Conservation (phyloP, 176 grass and related monocot genomes). For the Coix lacrymajobi region DNA sequence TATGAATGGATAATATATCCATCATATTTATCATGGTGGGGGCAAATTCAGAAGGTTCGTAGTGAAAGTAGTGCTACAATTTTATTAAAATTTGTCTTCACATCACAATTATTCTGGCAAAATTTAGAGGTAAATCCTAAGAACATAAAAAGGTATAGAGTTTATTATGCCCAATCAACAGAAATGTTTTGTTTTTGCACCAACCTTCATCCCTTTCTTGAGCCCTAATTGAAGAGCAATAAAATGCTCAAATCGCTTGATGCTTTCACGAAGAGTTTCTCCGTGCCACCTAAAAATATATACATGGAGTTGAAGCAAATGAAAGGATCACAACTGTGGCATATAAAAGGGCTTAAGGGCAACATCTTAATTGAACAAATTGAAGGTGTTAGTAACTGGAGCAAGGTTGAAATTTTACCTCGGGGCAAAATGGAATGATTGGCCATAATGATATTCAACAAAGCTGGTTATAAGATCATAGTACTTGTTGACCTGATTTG, state of each 20-base stretch:
- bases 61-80: background rate
- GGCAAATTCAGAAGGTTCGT: too few species aligned
- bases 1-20: background rate
- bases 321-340: background rate
- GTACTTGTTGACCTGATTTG: background rate
- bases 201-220: conserved; percentile 57
- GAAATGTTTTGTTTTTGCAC: background rate
- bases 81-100: background rate
- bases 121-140: too few species aligned
- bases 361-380: background rate
- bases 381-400: background rate
- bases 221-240: conserved; percentile 57
- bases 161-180: too few species aligned
- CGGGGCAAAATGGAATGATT: conserved; percentile 4
- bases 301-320: background rate
- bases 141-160: too few species aligned
- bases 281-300: conserved; percentile 45
- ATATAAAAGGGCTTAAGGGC: background rate
- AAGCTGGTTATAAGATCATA: background rate
- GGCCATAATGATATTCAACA: background rate
- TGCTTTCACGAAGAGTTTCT: conserved; percentile 60
- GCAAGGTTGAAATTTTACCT: background rate
- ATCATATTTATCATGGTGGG: background rate
- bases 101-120: background rate
- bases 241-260: conserved; percentile 61